These are phyloP conservation scores for Choiromyces venosus DNA, from an alignment of 495 filamentous ascomycete species.

Conservation along the genomic window DNA sequence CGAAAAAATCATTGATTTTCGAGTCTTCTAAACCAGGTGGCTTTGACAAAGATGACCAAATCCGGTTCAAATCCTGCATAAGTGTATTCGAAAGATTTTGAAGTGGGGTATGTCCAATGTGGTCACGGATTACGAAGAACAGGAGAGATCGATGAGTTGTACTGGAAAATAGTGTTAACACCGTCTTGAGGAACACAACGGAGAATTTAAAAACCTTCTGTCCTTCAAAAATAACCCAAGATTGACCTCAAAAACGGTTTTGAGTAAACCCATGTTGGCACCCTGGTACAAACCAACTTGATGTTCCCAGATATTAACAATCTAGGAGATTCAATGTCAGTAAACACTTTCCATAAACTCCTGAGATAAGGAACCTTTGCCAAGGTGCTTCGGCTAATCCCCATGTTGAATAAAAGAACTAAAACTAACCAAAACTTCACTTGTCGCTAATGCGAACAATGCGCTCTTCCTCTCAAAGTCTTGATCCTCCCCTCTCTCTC, in stretches of 20 bases:
- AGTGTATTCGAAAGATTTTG: conserved; percentile 82
- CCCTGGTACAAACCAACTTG: conserved; percentile 97
- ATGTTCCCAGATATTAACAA: conserved; percentile 99
- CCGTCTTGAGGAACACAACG: conserved; percentile 1
- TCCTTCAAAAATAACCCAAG: conserved; percentile 93
- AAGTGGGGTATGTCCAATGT: conserved; percentile 84
- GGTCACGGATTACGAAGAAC: conserved; percentile 98
- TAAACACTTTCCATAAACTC: not conserved
- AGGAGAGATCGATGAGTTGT: conserved; percentile 85
- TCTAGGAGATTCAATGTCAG: conserved; percentile 43
- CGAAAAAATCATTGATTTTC: conserved; percentile 91
- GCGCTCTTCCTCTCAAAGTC: conserved; percentile 85
- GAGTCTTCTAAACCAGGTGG: conserved; percentile 82
- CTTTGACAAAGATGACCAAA: conserved; percentile 89
- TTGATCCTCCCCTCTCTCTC: conserved; percentile 95
- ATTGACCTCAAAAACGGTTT: conserved; percentile 98
- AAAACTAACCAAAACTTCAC: conserved; percentile 68
- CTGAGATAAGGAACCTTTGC: not conserved
- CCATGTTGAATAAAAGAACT: conserved; percentile 12
- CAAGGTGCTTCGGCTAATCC: not conserved
- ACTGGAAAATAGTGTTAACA: conserved; percentile 48
- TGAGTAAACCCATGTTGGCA: conserved; percentile 95
- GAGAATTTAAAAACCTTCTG: conserved; percentile 59
- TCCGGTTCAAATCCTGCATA: conserved; percentile 78
- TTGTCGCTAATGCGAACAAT: conserved; percentile 91